Evolutionary conservation across 129 eudicot genomes (phyloP), one percentile per base, ranked within the genome.

Genomic region (Helianthus tuberosus): DNA sequence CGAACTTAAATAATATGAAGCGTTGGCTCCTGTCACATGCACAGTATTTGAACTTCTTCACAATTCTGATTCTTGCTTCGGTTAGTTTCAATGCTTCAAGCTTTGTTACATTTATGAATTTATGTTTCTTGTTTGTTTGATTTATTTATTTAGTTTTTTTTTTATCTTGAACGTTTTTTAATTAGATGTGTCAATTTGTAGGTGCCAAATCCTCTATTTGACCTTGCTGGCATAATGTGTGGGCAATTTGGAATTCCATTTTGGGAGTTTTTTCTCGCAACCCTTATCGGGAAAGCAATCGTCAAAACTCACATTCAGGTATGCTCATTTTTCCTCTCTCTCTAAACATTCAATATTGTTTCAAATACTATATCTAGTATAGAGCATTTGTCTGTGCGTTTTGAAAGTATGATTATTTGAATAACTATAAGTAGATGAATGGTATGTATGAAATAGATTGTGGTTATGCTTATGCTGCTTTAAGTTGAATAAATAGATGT

Each of bases 211-310:
- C 95, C 98, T 71, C 80, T 93, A 49, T 93, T 89, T 82, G 98
- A 89, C 75, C 92, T 93, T 29, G 96, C 96, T 64, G 98, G 98
- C 20, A 89, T 93, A 49, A 93, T 93, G 98, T 93, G 98, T 73
- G 98, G 98, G 50, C 98, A 93, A 83, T 86, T 89, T 69, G 90
- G 95, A 68, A 86, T 93, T 68, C 96, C 98, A 6, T 93, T 93
- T 68, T 89, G 98, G 98, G 72, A 89, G 75, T 93, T 93, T 55
- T 93, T 93, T 65, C 52, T 86, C 6, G 92, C 98, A 75, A 93
- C 98, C 0, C 44, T 86, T 83, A 48, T 89, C 58, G 96, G 98
- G 59, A 93, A 93, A 84, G 98, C 98, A 41, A 76, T 93, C 55
- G 62, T 93, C 71, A 93, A 93, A 82, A 84, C 95, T 48, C 92